Evolutionary conservation across 441 rosid species (phyloP), one percentile per base, ranked within the genome.

Genomic region (Theobroma grandiflorum): DNA sequence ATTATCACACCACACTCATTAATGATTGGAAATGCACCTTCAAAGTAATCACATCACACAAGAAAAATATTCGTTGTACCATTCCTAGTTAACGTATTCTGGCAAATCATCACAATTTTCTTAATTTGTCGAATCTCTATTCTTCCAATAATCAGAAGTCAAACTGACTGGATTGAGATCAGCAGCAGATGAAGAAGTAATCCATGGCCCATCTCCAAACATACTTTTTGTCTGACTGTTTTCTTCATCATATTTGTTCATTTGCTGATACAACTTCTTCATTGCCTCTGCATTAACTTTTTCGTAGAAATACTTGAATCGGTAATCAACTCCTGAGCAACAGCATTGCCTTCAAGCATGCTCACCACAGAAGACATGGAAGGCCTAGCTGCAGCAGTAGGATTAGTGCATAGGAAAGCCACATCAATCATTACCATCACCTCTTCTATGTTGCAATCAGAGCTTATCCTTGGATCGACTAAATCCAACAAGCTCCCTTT

Each of bases 351-450:
- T 89, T 94, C 91, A 0, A 94, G 93, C 87, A 92, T 87, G 72
- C 92, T 90, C 45, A 94, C 91, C 4, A 90, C 98, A 6, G 86
- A 71, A 40, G 96, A 90, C 95, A 92, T 94, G 0, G 86, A 4
- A 11, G 98, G 98, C 80, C 98, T 85, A 8, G 77, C 81, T 3
- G 86, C 33, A 0, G 93, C 76, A 81, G 85, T 72, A 4, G 14
- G 82, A 80, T 85, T 84, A 1, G 94, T 78, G 82, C 96, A 92
- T 8, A 82, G 63, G 0, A 94, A 83, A 26, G 96, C 94, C 16
- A 90, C 87, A 47, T 87, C 76, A 74, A 90, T 87, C 92, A 88
- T 88, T 12, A 33, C n/a, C 85, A 86, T 74, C 58, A 80, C 91
- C 85, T 94, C 90, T 76, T 81, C 83, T 77, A 69, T 75, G 82